Evolutionary conservation across 2,329 filamentous ascomycete species (phyloP).

Genomic region (Colletotrichum eremochloae): DNA sequence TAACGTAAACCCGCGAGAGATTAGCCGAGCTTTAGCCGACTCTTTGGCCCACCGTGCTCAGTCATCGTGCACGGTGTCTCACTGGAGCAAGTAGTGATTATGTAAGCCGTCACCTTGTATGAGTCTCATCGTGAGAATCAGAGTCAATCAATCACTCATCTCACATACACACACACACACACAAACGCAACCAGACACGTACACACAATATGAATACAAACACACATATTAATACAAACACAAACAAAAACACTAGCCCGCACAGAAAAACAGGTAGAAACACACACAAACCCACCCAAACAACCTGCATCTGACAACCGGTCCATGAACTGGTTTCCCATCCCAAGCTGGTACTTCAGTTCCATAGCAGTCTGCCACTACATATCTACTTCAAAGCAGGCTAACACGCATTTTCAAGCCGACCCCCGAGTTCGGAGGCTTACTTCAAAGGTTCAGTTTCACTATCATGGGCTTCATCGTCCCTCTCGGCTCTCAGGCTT

Average conservation of each 20-base stretch:
- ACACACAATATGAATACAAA: neutral
- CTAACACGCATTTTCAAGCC: neutral
- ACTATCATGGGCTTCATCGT: slow-evolving; percentile 1
- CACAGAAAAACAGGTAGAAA: neutral
- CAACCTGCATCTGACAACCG: neutral
- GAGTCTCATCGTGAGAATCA: slow-evolving; percentile 6
- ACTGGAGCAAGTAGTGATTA: neutral
- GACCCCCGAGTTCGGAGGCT: neutral
- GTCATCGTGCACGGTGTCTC: neutral
- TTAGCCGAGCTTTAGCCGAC: neutral
- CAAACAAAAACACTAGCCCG: neutral
- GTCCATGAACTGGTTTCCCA: neutral
- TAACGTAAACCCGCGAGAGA: neutral
- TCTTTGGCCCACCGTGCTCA: no score
- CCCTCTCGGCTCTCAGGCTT: neutral
- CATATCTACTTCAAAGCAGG: neutral
- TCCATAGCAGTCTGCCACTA: neutral
- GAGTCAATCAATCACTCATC: neutral
- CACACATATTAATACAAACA: neutral
- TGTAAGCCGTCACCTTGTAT: neutral
- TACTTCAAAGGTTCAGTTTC: neutral
- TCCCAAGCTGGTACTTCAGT: neutral
- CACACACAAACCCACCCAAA: neutral
- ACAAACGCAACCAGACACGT: neutral
- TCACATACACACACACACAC: neutral